Conservation (phyloP, 768 basidiomycete genomes). For the Boletus speciosus region DNA sequence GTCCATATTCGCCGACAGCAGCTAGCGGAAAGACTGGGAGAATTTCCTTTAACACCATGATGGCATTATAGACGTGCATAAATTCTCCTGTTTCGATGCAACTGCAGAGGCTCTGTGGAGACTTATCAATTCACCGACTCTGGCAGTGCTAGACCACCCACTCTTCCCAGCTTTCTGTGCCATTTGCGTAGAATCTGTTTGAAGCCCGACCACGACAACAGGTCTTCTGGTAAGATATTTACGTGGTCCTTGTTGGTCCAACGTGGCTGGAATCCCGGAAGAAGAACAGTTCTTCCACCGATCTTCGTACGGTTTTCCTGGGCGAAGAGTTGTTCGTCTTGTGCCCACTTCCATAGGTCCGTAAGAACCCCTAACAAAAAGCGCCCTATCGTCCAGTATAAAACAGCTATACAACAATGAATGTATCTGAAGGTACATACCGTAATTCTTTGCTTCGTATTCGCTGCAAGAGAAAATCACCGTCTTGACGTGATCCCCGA, state of each 20-base stretch:
- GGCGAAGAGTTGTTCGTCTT: slow-evolving; percentile 68
- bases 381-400: slow-evolving; percentile 52
- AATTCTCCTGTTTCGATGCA: slow-evolving; percentile 88
- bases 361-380: slow-evolving; percentile 78
- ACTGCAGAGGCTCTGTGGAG: slow-evolving; percentile 63
- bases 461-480: slow-evolving; percentile 93
- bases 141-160: slow-evolving; percentile 33
- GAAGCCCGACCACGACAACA: slow-evolving; percentile 70
- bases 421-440: slow-evolving; percentile 38
- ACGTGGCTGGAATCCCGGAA: slow-evolving; percentile 68
- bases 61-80: slow-evolving; percentile 97
- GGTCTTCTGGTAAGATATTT: slow-evolving; percentile 42
- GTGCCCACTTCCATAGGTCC: slow-evolving; percentile 78
- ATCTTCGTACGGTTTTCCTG: slow-evolving; percentile 66
- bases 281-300: slow-evolving; percentile 54
- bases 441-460: slow-evolving; percentile 93
- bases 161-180: slow-evolving; percentile 73
- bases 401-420: neutral
- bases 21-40: slow-evolving; percentile 83
- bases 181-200: slow-evolving; percentile 75
- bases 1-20: slow-evolving; percentile 52
- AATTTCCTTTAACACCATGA: slow-evolving; percentile 89
- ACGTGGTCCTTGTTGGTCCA: slow-evolving; percentile 43
- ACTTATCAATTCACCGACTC: neutral
- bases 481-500: slow-evolving; percentile 79